Evolutionary conservation across 176 grass and related monocot genomes (phyloP).

Genomic region (Aegilops speltoides): DNA sequence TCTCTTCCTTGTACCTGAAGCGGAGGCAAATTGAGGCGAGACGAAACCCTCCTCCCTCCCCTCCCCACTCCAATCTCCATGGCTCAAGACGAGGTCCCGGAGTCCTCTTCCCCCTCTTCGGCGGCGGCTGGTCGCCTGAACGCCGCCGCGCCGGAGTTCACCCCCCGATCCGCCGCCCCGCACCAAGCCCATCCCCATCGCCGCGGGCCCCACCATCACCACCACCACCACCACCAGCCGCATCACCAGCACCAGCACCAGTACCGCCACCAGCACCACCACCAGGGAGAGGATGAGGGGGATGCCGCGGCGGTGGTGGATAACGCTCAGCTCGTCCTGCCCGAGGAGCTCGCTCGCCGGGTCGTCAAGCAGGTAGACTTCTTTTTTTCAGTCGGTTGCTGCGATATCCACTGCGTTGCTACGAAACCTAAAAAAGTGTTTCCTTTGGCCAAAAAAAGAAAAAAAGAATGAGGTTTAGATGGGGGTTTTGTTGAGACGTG

Average conservation of each 20-base stretch:
- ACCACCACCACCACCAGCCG: constrained; percentile 10
- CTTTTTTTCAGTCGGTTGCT: constrained; percentile 9
- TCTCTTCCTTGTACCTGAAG: neutral
- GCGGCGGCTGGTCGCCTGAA: constrained; percentile 61
- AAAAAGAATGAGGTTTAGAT: neutral
- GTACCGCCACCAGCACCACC: constrained; percentile 26
- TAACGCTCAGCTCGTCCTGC: constrained; percentile 34
- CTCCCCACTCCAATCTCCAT: constrained; percentile 36
- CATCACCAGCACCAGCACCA: constrained; percentile 27
- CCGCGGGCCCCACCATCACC: constrained; percentile 37
- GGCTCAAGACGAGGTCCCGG: constrained; percentile 60
- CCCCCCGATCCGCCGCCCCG: constrained; percentile 58
- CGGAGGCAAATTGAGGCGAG: neutral
- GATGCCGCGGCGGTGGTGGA: constrained; percentile 34
- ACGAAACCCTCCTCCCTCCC: constrained; percentile 35
- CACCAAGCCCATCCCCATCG: constrained; percentile 33
- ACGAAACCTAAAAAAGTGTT: constrained; percentile 15
- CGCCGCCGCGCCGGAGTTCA: constrained; percentile 84
- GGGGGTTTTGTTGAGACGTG: neutral
- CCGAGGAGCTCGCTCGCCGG: constrained; percentile 62
- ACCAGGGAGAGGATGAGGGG: constrained; percentile 52
- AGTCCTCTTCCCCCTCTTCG: constrained; percentile 28
- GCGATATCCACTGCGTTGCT: neutral
- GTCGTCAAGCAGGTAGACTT: constrained; percentile 77
- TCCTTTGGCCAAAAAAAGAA: neutral